A percentile compares a stretch with the other conserved stretches of the same genome.
Evolutionary conservation across 2,329 filamentous ascomycete genomes (phyloP).

Genomic region (Allantophomopsis cytisporea): DNA sequence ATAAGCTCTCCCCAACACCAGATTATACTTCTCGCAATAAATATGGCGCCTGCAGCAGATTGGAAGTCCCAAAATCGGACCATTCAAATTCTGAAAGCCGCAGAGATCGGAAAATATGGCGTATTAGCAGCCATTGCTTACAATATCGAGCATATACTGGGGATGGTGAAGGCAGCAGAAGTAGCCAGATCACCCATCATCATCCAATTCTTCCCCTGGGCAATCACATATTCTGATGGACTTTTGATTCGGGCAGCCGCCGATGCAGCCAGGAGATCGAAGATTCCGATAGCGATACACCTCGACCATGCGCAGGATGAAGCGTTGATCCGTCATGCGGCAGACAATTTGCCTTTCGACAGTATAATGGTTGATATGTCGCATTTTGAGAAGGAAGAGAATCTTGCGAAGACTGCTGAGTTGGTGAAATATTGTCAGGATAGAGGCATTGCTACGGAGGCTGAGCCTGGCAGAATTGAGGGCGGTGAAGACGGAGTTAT

Average conservation of each 20-base stretch:
- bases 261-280: slow-evolving; percentile 36
- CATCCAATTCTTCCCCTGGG: slow-evolving; percentile 63
- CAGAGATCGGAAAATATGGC: slow-evolving; percentile 38
- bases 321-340: slow-evolving; percentile 40
- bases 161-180: slow-evolving; percentile 54
- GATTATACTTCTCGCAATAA: no score
- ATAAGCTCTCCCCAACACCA: no score
- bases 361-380: slow-evolving; percentile 69
- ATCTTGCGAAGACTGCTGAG: slow-evolving; percentile 48
- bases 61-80: background rate
- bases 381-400: slow-evolving; percentile 58
- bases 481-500: slow-evolving; percentile 63
- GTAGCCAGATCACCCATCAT: slow-evolving; percentile 50
- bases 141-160: slow-evolving; percentile 59
- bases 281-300: slow-evolving; percentile 47
- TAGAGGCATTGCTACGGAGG: slow-evolving; percentile 54
- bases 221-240: slow-evolving; percentile 44
- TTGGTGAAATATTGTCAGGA: slow-evolving; percentile 49
- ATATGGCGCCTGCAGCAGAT: no score
- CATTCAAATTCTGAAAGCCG: slow-evolving; percentile 32
- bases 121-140: slow-evolving; percentile 38
- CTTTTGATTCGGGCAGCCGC: slow-evolving; percentile 38
- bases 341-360: slow-evolving; percentile 45
- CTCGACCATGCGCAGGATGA: slow-evolving; percentile 54
- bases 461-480: slow-evolving; percentile 59